Conservation (phyloP, 257 asterid genomes). For the Solanum chiquidenum region DNA sequence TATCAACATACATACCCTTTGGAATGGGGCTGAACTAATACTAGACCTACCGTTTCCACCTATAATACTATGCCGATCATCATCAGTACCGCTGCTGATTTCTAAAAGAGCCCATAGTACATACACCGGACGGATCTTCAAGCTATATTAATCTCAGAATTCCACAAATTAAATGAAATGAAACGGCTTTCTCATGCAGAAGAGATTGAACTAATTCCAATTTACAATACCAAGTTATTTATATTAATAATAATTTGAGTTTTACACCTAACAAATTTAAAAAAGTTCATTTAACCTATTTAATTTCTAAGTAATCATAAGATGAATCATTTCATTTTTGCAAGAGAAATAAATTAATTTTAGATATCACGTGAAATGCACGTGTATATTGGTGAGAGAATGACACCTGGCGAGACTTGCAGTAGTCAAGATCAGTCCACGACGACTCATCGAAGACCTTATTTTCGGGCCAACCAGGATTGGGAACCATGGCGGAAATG, state of each 20-base stretch:
- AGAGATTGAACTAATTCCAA: too few species aligned
- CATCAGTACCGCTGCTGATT: slow-evolving; percentile 24
- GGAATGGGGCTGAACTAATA: slow-evolving; percentile 33
- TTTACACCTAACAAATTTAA: too few species aligned
- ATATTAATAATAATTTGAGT: too few species aligned
- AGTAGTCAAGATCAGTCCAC: slow-evolving; percentile 83
- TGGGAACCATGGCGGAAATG: slow-evolving; percentile 82
- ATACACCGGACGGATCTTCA: too few species aligned
- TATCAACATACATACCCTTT: slow-evolving; percentile 45
- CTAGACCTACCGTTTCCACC: slow-evolving; percentile 44
- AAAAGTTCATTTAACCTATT: too few species aligned
- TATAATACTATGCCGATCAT: slow-evolving; percentile 36
- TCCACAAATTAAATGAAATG: too few species aligned
- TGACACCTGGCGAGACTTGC: slow-evolving; percentile 63
- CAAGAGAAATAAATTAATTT: neutral
- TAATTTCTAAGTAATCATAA: neutral
- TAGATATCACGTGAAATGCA: neutral
- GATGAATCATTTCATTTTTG: neutral
- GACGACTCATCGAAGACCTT: slow-evolving; percentile 64
- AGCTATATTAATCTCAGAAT: too few species aligned
- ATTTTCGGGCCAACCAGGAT: slow-evolving; percentile 50
- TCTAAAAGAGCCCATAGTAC: too few species aligned
- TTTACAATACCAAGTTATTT: too few species aligned
- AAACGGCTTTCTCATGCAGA: too few species aligned
- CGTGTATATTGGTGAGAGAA: neutral